Evolutionary conservation across 2,329 filamentous ascomycete genomes (phyloP).

Genomic region (Nannizziopsis arthrosporioides): DNA sequence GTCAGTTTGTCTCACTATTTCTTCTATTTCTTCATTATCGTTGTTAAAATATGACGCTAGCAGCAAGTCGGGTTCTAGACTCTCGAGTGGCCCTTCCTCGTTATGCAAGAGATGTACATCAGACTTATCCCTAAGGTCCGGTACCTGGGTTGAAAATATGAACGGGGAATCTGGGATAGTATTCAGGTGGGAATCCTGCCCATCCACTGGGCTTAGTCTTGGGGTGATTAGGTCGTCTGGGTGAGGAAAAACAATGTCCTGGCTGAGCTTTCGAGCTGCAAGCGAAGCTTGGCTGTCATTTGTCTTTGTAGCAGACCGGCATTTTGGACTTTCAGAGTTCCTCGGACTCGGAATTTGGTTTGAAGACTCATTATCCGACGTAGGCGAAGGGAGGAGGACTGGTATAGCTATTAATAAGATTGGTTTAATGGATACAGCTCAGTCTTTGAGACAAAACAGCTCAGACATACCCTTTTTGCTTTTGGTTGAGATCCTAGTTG

Average conservation of each 20-base stretch:
- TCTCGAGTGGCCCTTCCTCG: neutral
- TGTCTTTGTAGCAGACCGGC: neutral
- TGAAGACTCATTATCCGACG: neutral
- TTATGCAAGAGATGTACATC: conserved; percentile 1
- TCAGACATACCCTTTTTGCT: conserved; percentile 36
- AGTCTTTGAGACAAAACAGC: neutral
- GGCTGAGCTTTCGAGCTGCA: neutral
- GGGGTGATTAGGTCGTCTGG: neutral
- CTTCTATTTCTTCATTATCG: conserved; percentile 42
- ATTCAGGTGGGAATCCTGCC: neutral
- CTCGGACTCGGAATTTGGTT: neutral
- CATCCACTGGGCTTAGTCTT: neutral
- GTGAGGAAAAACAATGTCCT: neutral
- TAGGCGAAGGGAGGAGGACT: neutral
- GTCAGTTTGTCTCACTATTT: conserved; percentile 38
- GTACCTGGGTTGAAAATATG: neutral
- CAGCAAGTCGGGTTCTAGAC: neutral
- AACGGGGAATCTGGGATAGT: neutral
- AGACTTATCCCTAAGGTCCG: neutral
- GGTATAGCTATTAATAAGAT: neutral
- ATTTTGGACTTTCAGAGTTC: neutral
- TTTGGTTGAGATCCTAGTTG: conserved; percentile 28
- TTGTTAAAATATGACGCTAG: neutral
- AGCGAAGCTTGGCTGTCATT: neutral
- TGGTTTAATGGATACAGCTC: neutral